A percentile compares a stretch with the other conserved stretches of the same genome.
These are phyloP conservation scores for Irpex sp. DNA, from an alignment of 1,284 basidiomycete genomes.

Conservation along the genomic window DNA sequence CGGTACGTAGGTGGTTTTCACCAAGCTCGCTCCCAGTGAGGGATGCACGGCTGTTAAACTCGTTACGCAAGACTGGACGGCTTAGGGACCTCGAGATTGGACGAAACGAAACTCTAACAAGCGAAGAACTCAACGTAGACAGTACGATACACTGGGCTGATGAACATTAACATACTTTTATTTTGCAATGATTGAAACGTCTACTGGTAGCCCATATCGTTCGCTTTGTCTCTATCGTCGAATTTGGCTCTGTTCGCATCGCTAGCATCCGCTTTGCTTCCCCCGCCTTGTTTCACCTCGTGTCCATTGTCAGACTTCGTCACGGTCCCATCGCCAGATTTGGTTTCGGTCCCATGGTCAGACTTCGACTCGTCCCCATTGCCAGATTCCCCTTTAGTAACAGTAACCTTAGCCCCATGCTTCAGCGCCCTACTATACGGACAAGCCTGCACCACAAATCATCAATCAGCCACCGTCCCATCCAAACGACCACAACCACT, in stretches of 20 bases:
- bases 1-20: not conserved
- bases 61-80: not conserved
- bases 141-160: not conserved
- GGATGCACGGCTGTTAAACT: not conserved
- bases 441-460: conserved; percentile 45
- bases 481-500: not conserved
- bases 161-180: not conserved
- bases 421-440: conserved; percentile 67
- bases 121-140: not conserved
- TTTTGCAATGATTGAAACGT: not conserved
- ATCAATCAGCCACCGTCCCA: not conserved
- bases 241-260: too few species aligned
- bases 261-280: too few species aligned
- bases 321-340: too few species aligned
- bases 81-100: not conserved
- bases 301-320: too few species aligned
- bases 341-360: too few species aligned
- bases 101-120: too few species aligned
- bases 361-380: not conserved
- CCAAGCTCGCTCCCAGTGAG: not conserved
- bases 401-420: conserved; percentile 54
- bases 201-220: too few species aligned
- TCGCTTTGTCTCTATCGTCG: too few species aligned
- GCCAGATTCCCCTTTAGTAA: conserved; percentile 26
- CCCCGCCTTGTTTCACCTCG: too few species aligned